Evolutionary conservation across 495 filamentous ascomycete genomes (phyloP).

Genomic region (Daldinia bambusicola): DNA sequence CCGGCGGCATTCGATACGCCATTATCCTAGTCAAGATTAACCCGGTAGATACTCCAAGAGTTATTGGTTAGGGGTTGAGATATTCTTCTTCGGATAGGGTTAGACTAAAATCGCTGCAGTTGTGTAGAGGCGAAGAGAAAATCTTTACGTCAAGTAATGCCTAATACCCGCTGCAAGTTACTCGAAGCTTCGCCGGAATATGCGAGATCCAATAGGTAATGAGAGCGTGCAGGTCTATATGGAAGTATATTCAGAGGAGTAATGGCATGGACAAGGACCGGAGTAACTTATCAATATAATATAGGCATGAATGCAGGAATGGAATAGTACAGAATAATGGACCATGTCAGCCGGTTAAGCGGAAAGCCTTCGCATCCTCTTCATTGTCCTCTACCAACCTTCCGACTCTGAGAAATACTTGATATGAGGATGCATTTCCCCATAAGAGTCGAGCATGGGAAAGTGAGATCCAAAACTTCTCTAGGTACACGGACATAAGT

Average conservation of each 20-base stretch:
- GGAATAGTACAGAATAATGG: neutral
- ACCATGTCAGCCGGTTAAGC: constrained; percentile 12
- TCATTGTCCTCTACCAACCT: neutral
- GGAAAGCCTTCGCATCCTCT: neutral
- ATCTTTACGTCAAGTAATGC: neutral
- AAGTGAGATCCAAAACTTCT: neutral
- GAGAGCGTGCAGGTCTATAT: neutral
- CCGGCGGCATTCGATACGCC: neutral
- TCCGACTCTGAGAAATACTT: neutral
- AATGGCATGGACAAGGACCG: constrained; percentile 5
- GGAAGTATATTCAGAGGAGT: neutral
- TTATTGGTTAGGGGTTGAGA: neutral
- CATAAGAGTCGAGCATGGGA: neutral
- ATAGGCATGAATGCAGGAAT: too few species aligned
- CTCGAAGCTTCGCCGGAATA: neutral
- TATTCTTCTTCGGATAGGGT: neutral
- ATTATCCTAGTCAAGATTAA: neutral
- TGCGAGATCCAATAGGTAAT: neutral
- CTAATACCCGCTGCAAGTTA: neutral
- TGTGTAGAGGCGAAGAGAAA: neutral
- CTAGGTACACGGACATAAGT: neutral
- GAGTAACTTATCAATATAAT: too few species aligned
- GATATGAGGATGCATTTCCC: neutral
- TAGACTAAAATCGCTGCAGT: neutral
- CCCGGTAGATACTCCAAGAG: neutral